phyloP scores from a whole-genome alignment of 306 rosid genomes.

The Echinosophora koreensis region DNA sequence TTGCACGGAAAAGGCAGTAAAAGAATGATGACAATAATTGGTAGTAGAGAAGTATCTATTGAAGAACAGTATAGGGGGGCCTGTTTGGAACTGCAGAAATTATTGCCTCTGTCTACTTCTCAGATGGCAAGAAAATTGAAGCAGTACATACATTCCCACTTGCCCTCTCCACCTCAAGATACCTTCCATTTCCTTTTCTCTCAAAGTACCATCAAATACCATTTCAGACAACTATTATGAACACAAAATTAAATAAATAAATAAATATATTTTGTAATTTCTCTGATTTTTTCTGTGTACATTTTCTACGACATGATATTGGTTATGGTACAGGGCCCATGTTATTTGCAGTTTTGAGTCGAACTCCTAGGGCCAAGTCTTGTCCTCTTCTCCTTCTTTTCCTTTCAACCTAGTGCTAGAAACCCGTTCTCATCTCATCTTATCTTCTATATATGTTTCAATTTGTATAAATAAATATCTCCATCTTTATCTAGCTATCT shows the following conservation, averaged over 20 bases:
- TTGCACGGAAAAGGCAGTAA: constrained; percentile 27
- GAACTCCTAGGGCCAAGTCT: constrained; percentile 56
- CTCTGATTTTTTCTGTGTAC: constrained; percentile 12
- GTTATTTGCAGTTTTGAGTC: constrained; percentile 50
- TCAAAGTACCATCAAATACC: neutral
- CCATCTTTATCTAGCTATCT: constrained; percentile 38
- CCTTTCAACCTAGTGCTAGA: constrained; percentile 40
- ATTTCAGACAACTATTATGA: neutral
- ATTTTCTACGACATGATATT: constrained; percentile 40
- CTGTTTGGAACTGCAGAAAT: constrained; percentile 59
- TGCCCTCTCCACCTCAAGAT: constrained; percentile 43
- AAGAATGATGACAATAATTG: constrained; percentile 60
- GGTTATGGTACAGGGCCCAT: constrained; percentile 46
- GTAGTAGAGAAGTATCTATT: constrained; percentile 44
- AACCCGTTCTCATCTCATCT: constrained; percentile 46
- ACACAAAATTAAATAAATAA: neutral
- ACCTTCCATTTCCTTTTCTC: too few relatives aligned
- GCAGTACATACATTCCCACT: constrained; percentile 56
- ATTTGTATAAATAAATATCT: constrained; percentile 45
- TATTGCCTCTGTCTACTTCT: constrained; percentile 70
- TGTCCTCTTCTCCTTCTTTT: constrained; percentile 40
- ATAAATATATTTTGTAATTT: neutral
- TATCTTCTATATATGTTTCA: constrained; percentile 44
- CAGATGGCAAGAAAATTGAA: constrained; percentile 59
- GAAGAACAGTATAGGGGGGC: constrained; percentile 50